phyloP scores from a whole-genome alignment of 2,329 filamentous ascomycete genomes.

The Ophiocordyceps australis region DNA sequence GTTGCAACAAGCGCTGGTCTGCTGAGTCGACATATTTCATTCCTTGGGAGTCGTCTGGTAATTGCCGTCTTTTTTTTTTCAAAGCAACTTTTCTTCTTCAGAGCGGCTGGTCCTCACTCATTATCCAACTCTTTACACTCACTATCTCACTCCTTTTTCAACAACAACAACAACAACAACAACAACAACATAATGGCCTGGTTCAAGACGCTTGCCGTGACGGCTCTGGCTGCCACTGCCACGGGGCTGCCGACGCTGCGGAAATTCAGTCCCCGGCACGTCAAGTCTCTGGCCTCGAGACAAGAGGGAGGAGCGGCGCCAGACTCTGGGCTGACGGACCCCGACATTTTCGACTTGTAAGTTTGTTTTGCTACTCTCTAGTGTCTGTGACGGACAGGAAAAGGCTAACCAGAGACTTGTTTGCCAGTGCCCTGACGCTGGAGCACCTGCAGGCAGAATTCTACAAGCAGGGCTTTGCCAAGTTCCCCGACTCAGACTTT shows the following conservation, averaged over 20 bases:
- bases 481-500: slow-evolving; percentile 44
- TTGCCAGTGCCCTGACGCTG: slow-evolving; percentile 39
- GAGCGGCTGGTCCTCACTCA: slow-evolving; percentile 2
- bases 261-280: slow-evolving; percentile 23
- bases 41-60: neutral
- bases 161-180: neutral
- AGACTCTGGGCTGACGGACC: too few species aligned
- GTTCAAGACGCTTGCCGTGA: slow-evolving; percentile 22
- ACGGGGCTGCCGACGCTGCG: slow-evolving; percentile 26
- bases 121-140: neutral
- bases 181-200: slow-evolving; percentile 10
- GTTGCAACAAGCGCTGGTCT: too few species aligned
- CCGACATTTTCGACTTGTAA: slow-evolving; percentile 42
- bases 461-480: slow-evolving; percentile 52
- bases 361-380: slow-evolving; percentile 7
- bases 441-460: slow-evolving; percentile 60
- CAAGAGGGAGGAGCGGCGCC: too few species aligned
- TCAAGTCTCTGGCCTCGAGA: too few species aligned
- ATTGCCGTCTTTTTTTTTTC: neutral
- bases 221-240: slow-evolving; percentile 23
- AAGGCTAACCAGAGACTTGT: too few species aligned
- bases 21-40: neutral
- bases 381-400: neutral
- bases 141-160: neutral
- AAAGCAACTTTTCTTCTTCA: slow-evolving; percentile 1